Base-by-base conservation (phyloP, 2,329 filamentous ascomycete species). In the Aspergillus neoniger region DNA sequence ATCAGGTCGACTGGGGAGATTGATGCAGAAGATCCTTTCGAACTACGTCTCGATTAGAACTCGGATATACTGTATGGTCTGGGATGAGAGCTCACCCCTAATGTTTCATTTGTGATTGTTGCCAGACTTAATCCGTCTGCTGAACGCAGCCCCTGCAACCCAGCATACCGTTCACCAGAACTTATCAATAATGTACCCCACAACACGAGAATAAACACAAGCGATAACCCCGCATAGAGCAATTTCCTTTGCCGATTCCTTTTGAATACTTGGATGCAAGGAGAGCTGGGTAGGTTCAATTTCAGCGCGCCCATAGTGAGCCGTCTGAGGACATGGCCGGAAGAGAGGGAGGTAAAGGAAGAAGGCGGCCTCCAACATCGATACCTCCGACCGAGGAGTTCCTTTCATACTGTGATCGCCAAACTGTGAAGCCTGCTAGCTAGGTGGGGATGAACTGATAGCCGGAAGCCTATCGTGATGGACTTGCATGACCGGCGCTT, bases 1-100 rank as follows among this genome's bases (percentile, higher is more conserved):
- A n/a, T 56, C 54, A 17, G 54, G 28, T 49, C 54, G 30, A 30
- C 41, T 49, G 17, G 54, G 54, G 10, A 56, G 41, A 21, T 56
- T 56, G 43, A 56, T 56, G 28, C 54, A 56, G 9, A 56, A 25
- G 4, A 56, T 49, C 17, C 17, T 56, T 17, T 49, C 41, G 30
- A 56, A 56, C 54, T 56, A 32, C 10, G 9, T 12, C 17, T 12
- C 4, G 0, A 32, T 56, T 14, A 23, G 4, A 6, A 39, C 2
- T 39, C 14, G 30, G 5, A 8, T 5, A 1, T 38, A 28, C n/a
- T 19, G 2, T 21, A 28, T 14, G 14, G 5, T 12, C 1, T n/a
- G 21, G 4, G 3, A 23, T 9, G 14, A 32, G 5, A 32, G 19
- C 25, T 36, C 28, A 56, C 54, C 14, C 54, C 54, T 7, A 56